Base-by-base conservation (phyloP, 2,329 filamentous ascomycete genomes). In the Calonectria hawksworthii region DNA sequence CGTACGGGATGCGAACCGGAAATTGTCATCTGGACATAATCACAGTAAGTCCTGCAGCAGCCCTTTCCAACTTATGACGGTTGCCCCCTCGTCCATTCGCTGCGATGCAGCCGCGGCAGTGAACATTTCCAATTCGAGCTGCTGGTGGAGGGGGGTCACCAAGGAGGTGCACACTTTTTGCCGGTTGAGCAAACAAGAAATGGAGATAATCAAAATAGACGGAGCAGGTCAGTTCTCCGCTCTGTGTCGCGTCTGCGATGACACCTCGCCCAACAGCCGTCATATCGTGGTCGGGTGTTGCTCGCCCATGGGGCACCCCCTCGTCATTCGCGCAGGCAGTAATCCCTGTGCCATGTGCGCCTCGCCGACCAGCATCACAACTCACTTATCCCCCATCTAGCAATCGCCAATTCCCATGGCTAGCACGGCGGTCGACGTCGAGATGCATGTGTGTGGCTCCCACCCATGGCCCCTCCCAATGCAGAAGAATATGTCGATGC, bases 401-500 rank as follows among this genome's bases (percentile, higher is more conserved):
- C 41, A 30, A 36, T 72, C 63, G n/a, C 32, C 67, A 18, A 54
- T 54, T 54, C 26, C 28, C 44, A 70, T 52, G 68, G 26, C 59
- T 36, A 71, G 56, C 47, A 68, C 67, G 65, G 66, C 72, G 73
- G 74, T 63, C 68, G 67, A 72, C 73, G 64, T 76, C 51, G 52
- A 65, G 73, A 77, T 70, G 76, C 75, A 77, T 79, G 73, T 74
- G 71, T 72, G 74, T 78, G 79, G 75, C 73, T 68, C 70, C 47
- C 44, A 21, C 50, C 30, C 36, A 67, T 61, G 51, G 51, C 74
- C 72, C 75, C 79, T 69, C 71, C 74, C 67, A 73, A 78, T 78
- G 78, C 73, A 80, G 72, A 80, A 78, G 78, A 78, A 69, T 67
- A 75, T 74, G 74, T 74, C 75, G 77, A 73, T 76, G 78, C 76